Conservation (phyloP, 352 stramenopile species). For the Peronospora belbahrii region DNA sequence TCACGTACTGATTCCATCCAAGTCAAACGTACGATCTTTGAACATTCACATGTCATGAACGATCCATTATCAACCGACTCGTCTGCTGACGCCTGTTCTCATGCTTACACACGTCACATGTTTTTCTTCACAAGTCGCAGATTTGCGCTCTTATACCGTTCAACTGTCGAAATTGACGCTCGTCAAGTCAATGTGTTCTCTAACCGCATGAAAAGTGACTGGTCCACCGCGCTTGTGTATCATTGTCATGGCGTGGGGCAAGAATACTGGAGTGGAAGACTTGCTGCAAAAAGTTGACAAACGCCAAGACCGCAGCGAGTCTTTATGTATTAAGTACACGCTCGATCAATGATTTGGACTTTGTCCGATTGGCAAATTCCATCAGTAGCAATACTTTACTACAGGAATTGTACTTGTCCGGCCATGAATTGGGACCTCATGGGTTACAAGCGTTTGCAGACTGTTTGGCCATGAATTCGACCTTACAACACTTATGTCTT, state of each 20-base stretch:
- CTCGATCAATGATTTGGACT: slow-evolving; percentile 49
- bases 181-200: background rate
- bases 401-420: slow-evolving; percentile 71
- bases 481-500: slow-evolving; percentile 60
- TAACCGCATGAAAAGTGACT: slow-evolving; percentile 14
- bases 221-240: slow-evolving; percentile 2
- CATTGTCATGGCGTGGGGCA: slow-evolving; percentile 68
- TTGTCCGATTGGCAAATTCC: slow-evolving; percentile 35
- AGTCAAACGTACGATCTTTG: background rate
- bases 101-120: slow-evolving; percentile 13
- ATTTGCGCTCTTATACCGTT: slow-evolving; percentile 5
- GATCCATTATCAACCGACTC: too few relatives aligned
- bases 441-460: slow-evolving; percentile 53
- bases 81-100: background rate
- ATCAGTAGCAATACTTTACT: slow-evolving; percentile 55
- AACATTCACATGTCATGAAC: background rate
- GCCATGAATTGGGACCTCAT: slow-evolving; percentile 41
- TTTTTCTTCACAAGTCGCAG: slow-evolving; percentile 5
- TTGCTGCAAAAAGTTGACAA: slow-evolving; percentile 54
- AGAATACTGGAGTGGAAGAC: slow-evolving; percentile 61
- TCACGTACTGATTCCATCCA: too few relatives aligned
- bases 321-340: slow-evolving; percentile 73
- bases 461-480: slow-evolving; percentile 53
- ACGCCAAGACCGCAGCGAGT: slow-evolving; percentile 50
- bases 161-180: background rate